These are phyloP conservation scores for Geotrichum klebahnii DNA, from an alignment of 1,139 yeast species.

Conservation along the genomic window DNA sequence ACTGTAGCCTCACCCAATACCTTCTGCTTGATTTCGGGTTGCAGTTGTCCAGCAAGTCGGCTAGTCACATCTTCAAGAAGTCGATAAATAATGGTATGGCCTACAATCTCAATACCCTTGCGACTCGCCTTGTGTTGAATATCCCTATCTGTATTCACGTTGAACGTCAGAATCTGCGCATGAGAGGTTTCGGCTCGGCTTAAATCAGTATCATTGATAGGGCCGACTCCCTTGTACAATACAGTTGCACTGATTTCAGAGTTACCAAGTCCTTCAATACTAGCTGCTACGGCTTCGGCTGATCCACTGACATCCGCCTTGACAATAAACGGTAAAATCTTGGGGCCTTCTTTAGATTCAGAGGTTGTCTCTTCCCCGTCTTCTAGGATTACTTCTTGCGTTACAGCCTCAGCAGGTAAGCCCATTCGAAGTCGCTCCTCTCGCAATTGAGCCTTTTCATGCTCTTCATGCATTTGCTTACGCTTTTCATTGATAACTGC, in stretches of 20 bases:
- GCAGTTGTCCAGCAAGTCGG: slow-evolving; percentile 55
- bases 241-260: slow-evolving; percentile 72
- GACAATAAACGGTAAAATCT: slow-evolving; percentile 58
- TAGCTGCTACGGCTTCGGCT: slow-evolving; percentile 63
- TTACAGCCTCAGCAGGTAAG: slow-evolving; percentile 37
- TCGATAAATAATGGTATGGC: slow-evolving; percentile 79
- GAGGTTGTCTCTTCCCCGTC: slow-evolving; percentile 28
- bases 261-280: slow-evolving; percentile 77
- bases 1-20: slow-evolving; percentile 65
- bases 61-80: slow-evolving; percentile 79
- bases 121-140: slow-evolving; percentile 58
- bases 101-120: slow-evolving; percentile 55
- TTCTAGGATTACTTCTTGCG: slow-evolving; percentile 24
- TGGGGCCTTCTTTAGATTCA: slow-evolving; percentile 37
- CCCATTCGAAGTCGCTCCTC: slow-evolving; percentile 38
- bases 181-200: slow-evolving; percentile 73
- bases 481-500: slow-evolving; percentile 61
- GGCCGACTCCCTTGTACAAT: slow-evolving; percentile 73
- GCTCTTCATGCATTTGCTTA: slow-evolving; percentile 46
- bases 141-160: slow-evolving; percentile 64
- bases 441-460: slow-evolving; percentile 34
- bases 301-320: slow-evolving; percentile 86
- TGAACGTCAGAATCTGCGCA: slow-evolving; percentile 76
- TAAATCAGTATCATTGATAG: slow-evolving; percentile 78
- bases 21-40: slow-evolving; percentile 66